These are phyloP conservation scores for Amaranthus hypochondriacus DNA, from an alignment of 148 eudicot species.

Conservation along the genomic window DNA sequence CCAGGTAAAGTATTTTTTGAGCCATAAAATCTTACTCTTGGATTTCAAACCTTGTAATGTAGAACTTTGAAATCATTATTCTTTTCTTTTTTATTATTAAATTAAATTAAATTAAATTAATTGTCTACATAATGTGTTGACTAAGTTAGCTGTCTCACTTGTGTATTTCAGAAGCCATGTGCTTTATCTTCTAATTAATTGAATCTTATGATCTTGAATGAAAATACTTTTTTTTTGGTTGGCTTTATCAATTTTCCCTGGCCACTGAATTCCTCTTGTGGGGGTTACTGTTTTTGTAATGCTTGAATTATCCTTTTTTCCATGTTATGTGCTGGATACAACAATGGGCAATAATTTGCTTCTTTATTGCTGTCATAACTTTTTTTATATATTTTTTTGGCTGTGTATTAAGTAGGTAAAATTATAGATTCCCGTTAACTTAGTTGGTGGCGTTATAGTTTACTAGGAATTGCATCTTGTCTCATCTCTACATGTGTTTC, in stretches of 20 bases:
- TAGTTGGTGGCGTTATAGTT: background rate
- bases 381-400: background rate
- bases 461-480: background rate
- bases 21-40: background rate
- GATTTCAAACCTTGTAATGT: background rate
- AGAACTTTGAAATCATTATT: background rate
- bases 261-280: background rate
- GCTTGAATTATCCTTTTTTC: background rate
- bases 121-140: conserved; percentile 9
- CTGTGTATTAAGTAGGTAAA: background rate
- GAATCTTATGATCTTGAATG: background rate
- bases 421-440: background rate
- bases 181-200: conserved; percentile 1
- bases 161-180: conserved; percentile 5
- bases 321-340: background rate
- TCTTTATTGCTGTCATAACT: background rate
- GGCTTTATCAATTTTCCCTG: background rate
- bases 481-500: background rate
- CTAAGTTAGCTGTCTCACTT: conserved; percentile 5
- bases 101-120: no score
- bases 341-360: background rate
- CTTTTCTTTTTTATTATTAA: no score
- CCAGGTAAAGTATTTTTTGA: conserved; percentile 49
- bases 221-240: background rate
- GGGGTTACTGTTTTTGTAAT: conserved; percentile 1